Conservation (phyloP, 768 basidiomycete genomes). For the Lactarius pseudohatsudake region DNA sequence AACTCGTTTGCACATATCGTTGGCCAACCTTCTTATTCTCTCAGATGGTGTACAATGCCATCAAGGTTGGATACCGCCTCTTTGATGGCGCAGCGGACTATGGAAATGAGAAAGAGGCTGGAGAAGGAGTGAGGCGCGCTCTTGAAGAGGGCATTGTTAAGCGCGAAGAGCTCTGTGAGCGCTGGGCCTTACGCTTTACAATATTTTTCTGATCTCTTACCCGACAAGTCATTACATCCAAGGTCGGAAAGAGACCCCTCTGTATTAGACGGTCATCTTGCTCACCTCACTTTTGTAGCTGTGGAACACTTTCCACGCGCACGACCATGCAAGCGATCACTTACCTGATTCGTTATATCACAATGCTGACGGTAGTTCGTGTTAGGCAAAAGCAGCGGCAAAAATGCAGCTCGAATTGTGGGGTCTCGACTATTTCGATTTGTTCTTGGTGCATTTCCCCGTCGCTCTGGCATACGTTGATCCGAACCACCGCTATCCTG, state of each 20-base stretch:
- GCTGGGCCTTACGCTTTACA: background rate
- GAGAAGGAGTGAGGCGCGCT: conserved; percentile 75
- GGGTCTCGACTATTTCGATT: conserved; percentile 83
- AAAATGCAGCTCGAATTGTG: conserved; percentile 73
- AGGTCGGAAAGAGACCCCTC: conserved; percentile 42
- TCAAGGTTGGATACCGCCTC: conserved; percentile 84
- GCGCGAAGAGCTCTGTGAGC: conserved; percentile 82
- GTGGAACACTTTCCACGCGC: conserved; percentile 89
- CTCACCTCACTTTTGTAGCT: conserved; percentile 43
- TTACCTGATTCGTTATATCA: background rate
- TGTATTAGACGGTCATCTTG: background rate
- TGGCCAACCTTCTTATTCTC: conserved; percentile 10
- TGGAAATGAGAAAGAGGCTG: conserved; percentile 87
- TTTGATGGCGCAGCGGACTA: conserved; percentile 86
- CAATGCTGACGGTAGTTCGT: background rate
- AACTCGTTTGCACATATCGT: background rate
- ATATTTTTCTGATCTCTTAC: conserved; percentile 2
- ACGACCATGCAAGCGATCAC: conserved; percentile 56
- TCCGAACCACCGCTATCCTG: conserved; percentile 71
- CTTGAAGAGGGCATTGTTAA: conserved; percentile 80
- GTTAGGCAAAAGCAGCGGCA: conserved; percentile 51
- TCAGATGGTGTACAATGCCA: conserved; percentile 79
- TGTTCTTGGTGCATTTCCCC: conserved; percentile 86
- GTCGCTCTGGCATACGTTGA: conserved; percentile 80
- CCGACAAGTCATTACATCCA: conserved; percentile 74